Evolutionary conservation across 768 basidiomycete species (phyloP).

Genomic region (Suillus variegatus): DNA sequence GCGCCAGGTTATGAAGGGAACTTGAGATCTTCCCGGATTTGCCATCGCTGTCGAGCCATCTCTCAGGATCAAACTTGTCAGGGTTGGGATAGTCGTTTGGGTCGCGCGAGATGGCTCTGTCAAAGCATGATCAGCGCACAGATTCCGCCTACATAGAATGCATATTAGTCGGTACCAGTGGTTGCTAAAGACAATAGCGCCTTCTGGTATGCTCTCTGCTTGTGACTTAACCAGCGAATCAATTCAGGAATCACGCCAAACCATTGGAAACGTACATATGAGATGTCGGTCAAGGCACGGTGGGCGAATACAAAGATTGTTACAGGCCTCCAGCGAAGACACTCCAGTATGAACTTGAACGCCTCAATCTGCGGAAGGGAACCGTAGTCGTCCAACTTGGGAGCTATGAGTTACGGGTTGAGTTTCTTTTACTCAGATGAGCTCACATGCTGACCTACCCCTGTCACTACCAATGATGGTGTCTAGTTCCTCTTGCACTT

Average conservation of each 20-base stretch:
- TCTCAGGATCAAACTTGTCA: constrained; percentile 56
- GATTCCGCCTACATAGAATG: no score
- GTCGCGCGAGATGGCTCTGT: constrained; percentile 58
- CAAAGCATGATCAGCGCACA: background rate
- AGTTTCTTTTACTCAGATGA: background rate
- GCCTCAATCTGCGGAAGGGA: constrained; percentile 40
- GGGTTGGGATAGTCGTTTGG: constrained; percentile 58
- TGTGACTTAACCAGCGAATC: constrained; percentile 2
- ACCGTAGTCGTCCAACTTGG: constrained; percentile 41
- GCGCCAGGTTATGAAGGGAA: constrained; percentile 59
- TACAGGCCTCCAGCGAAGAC: constrained; percentile 44
- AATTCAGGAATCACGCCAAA: background rate
- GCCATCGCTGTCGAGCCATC: constrained; percentile 47
- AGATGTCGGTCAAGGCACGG: constrained; percentile 61
- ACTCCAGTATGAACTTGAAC: constrained; percentile 37
- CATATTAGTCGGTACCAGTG: constrained; percentile 27
- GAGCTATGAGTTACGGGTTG: constrained; percentile 31
- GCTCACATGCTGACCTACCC: constrained; percentile 17
- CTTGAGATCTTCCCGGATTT: constrained; percentile 51
- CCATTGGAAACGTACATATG: constrained; percentile 46
- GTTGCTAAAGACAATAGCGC: constrained; percentile 38
- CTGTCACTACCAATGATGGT: constrained; percentile 47
- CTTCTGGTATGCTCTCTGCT: constrained; percentile 39
- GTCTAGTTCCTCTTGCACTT: constrained; percentile 59
- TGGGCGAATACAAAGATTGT: constrained; percentile 57